Evolutionary conservation across 768 basidiomycete genomes (phyloP), one percentile per base, ranked within the genome.

Genomic region (Suillus placidus): DNA sequence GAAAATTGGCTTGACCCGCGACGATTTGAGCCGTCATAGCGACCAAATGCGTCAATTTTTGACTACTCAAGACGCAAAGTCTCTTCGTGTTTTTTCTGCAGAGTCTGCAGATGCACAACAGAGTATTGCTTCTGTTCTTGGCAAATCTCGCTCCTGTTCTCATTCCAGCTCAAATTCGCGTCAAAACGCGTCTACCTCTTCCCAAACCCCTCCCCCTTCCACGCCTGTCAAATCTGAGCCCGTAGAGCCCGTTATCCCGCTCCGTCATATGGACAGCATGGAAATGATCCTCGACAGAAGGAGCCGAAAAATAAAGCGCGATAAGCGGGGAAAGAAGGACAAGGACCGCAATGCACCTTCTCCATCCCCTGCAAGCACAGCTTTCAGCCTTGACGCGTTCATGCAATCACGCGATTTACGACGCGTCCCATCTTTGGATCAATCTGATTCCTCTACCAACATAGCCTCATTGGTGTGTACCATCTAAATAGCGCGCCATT

Each of bases 1-100:
- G 70, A 86, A 87, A 20, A 82, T 93, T 49, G 91, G 91, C 61
- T 83, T 93, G 72, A 92, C 92, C 69, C 85, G 90, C 76, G 87
- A 91, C 71, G 92, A 93, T 78, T 80, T 93, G 64, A 74, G 81
- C 70, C 83, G 85, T 73, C 89, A 86, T 73, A 91, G 88, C 71
- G 84, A 89, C 79, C 85, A 92, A 75, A 93, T 93, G 91, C 88
- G 91, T 61, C 87, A 87, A 70, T 92, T 91, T 80, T 82, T 92
- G 69, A 88, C 85, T 40, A 77, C 86, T 37, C 83, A 87, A 72
- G 80, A 80, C 71, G 73, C 78, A 61, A 74, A 75, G 64, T 75
- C 83, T 77, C 76, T 82, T 76, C 83, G 83, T 78, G 81, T 72
- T 67, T 80, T 69, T 78, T 78, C 70, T 71, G 65, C 60, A 65